Percentiles rank a stretch among this genome's conserved stretches.
phyloP scores from a whole-genome alignment of 108 stramenopile species.

The Schizochytrium sp. region DNA sequence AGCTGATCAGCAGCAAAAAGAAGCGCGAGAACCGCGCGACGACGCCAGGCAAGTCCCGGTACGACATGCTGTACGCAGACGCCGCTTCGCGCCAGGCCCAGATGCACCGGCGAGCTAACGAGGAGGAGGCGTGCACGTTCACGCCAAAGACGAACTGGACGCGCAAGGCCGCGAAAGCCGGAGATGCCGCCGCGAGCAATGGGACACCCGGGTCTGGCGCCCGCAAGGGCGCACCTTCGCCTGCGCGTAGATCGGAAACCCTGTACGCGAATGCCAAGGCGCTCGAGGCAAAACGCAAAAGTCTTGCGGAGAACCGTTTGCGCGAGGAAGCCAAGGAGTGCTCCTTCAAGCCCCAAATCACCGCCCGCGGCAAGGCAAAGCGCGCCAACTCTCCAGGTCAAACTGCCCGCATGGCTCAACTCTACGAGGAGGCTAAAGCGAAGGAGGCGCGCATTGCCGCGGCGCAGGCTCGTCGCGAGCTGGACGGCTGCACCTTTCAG shows the following conservation, averaged over 20 bases:
- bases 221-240: background rate
- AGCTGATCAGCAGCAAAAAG: conserved; percentile 9
- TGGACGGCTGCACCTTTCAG: conserved; percentile 5
- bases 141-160: background rate
- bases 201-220: too few species aligned
- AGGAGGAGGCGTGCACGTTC: background rate
- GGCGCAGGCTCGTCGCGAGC: background rate
- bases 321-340: background rate
- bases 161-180: background rate
- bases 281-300: background rate
- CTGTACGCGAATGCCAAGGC: background rate
- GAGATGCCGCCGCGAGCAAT: background rate
- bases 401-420: background rate
- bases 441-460: background rate
- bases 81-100: background rate
- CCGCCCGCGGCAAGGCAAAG: background rate
- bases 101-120: background rate
- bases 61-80: conserved; percentile 5
- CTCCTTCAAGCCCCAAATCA: background rate
- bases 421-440: background rate
- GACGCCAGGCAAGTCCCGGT: background rate
- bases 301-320: background rate
- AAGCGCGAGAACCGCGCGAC: background rate
- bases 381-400: background rate
- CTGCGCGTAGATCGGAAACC: background rate